Base-by-base conservation (phyloP, 345 rosid genomes). In the Rhizophora apiculata region DNA sequence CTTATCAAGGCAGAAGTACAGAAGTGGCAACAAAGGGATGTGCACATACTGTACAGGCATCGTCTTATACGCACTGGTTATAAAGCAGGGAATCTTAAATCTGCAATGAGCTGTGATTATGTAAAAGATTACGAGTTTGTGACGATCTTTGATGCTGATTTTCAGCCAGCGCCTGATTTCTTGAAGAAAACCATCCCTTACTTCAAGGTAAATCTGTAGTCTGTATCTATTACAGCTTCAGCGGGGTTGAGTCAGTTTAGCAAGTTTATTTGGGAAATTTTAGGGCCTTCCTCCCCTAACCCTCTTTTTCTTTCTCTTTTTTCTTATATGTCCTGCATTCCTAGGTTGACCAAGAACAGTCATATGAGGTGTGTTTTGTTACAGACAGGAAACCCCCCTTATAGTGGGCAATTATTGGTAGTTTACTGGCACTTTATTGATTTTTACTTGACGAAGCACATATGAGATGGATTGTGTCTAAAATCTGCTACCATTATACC, bases 21-120 rank as follows among this genome's bases (percentile, higher is more conserved):
- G 76, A 92, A 89, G 77, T 92, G 97, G 96, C 97, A 92, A 62
- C 96, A 89, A 63, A 84, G 92, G 76, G 97, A 96, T 72, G 85
- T 89, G 22, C 85, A 71, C 56, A 86, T 92, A 39, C 18, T 89
- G 68, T 92, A 92, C 69, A 84, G 97, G 49, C 97, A 92, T 64
- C 96, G 97, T 58, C 96, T 92, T 56, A 85, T 92, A 51, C 87
- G 93, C 48, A 86, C 96, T 2, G 97, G 97, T 63, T 92, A 87
- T 79, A 92, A 92, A 82, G 97, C 97, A 8, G 97, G 97, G 64
- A 92, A 92, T 74, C 96, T 92, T 68, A 92, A 89, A 76, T 90
- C 97, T 81, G 97, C 97, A 64, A 89, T 92, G 97, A 75, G 78
- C 70, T 92, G 96, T 68, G 96, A 89, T 48, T 92, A 92, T 69